phyloP scores from a whole-genome alignment of 1,284 basidiomycete genomes.

The Papiliotrema nemorosa region DNA sequence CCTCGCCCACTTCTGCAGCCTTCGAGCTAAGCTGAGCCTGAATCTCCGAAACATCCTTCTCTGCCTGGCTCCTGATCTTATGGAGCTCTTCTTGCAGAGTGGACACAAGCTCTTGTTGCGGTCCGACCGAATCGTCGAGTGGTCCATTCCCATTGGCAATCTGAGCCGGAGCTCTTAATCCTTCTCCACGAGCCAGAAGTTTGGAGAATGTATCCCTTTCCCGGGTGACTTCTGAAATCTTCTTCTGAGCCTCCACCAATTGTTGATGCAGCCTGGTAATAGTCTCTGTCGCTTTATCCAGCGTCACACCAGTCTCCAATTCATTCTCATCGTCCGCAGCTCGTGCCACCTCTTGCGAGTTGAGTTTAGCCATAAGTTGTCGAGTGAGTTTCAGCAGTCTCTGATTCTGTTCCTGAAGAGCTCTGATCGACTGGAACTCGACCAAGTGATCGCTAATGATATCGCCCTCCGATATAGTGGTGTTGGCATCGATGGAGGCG shows the following conservation, averaged over 20 bases:
- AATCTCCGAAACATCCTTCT: slow-evolving; percentile 66
- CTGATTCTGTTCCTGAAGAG: slow-evolving; percentile 85
- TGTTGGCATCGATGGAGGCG: slow-evolving; percentile 61
- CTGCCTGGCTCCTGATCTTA: slow-evolving; percentile 63
- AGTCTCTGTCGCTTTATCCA: slow-evolving; percentile 80
- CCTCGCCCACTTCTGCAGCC: slow-evolving; percentile 63
- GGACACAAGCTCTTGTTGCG: slow-evolving; percentile 26
- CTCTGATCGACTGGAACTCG: slow-evolving; percentile 74
- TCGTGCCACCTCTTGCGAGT: slow-evolving; percentile 68
- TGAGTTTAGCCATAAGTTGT: slow-evolving; percentile 72
- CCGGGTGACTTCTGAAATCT: slow-evolving; percentile 73
- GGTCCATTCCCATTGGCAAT: slow-evolving; percentile 8
- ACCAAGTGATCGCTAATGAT: slow-evolving; percentile 89
- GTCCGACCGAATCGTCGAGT: slow-evolving; percentile 14
- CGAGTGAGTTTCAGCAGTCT: slow-evolving; percentile 79
- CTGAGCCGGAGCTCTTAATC: slow-evolving; percentile 13
- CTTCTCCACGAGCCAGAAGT: slow-evolving; percentile 57
- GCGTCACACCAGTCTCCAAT: slow-evolving; percentile 63
- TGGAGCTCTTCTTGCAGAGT: slow-evolving; percentile 53
- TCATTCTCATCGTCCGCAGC: slow-evolving; percentile 59
- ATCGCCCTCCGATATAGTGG: slow-evolving; percentile 54
- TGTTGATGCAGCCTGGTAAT: slow-evolving; percentile 75
- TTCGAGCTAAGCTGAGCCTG: slow-evolving; percentile 62
- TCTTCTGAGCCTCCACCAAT: slow-evolving; percentile 63
- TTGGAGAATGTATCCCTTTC: slow-evolving; percentile 82